Base-by-base conservation (phyloP, 495 filamentous ascomycete species). In the Podospora sp. region DNA sequence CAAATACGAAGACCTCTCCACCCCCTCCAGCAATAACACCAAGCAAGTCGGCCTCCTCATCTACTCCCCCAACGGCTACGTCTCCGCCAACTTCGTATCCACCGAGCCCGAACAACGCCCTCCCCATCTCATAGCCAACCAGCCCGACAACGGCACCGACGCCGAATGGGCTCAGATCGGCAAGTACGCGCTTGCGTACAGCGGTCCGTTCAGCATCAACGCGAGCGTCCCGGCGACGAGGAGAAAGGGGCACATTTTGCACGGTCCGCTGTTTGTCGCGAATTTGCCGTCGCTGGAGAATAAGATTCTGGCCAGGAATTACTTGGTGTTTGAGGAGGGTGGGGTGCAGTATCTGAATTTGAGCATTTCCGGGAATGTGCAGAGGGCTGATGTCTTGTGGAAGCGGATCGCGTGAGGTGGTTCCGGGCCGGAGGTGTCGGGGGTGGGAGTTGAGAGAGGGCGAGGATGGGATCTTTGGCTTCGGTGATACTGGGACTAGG, bases 61-160 rank as follows among this genome's bases (percentile, higher is more conserved):
- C 52, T 55, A 55, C 52, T 21, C 52, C 16, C 52, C 52, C 52
- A 24, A 26, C 21, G 52, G 7, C 52, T 55, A 55, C 52, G 52
- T 55, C 52, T 55, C 52, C 21, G 52, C 52, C 52, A 55, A 55
- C 52, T 24, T 55, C 52, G 52, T 22, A 6, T 55, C 52, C 21
- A 55, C 16, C 52, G 20, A 55, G 2, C 20, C 52, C 20, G 14
- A 6, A 1, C 7, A 55, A 26, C 52, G 52, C 2, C 52, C 52
- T 6, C 14, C 24, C 16, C 9, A 55, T n/a, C 21, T 55, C 21
- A 22, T 26, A 6, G 52, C 52, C 20, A 11, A 11, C 52, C 3
- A 11, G 2, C 2, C 7, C 52, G 6, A 3, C 52, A 55, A 22
- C 52, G 52, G 52, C 21, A 55, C 21, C 16, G 52, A 55, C 21